Percentiles rank a stretch among this genome's conserved stretches.
Evolutionary conservation across 2,329 filamentous ascomycete genomes (phyloP).

Genomic region (Chalaropsis thielavioides): DNA sequence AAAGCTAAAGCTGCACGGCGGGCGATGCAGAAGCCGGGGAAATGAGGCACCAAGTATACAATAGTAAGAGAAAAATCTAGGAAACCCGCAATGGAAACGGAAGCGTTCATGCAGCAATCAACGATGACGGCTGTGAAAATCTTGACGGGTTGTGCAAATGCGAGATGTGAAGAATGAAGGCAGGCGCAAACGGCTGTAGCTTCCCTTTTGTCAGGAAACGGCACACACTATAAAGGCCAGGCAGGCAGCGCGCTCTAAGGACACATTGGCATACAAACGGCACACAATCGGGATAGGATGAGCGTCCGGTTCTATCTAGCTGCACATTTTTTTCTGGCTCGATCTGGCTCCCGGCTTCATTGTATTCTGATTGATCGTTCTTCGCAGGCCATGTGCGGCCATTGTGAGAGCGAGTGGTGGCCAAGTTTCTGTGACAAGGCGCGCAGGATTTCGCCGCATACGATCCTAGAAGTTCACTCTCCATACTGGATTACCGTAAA

Average conservation of each 20-base stretch:
- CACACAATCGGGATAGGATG: background rate
- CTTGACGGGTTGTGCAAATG: background rate
- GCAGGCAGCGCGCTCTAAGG: background rate
- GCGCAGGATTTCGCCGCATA: background rate
- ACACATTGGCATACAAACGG: background rate
- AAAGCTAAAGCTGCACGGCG: background rate
- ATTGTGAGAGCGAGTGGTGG: background rate
- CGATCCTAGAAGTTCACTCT: background rate
- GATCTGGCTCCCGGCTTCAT: background rate
- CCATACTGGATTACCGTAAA: background rate
- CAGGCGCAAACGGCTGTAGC: conserved; percentile 4
- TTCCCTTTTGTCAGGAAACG: conserved; percentile 1
- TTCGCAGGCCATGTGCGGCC: background rate
- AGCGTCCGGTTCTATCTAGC: background rate
- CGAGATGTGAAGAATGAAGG: background rate
- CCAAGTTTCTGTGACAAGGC: background rate
- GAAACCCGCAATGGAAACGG: background rate
- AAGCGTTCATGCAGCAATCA: background rate
- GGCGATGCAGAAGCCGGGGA: background rate
- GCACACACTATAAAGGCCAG: background rate
- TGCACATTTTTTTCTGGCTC: background rate
- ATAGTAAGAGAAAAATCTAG: background rate
- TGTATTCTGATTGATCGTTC: background rate
- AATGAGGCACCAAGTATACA: background rate
- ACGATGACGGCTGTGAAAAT: background rate